Base-by-base conservation (phyloP, 768 basidiomycete species). In the Suillus alpinus region DNA sequence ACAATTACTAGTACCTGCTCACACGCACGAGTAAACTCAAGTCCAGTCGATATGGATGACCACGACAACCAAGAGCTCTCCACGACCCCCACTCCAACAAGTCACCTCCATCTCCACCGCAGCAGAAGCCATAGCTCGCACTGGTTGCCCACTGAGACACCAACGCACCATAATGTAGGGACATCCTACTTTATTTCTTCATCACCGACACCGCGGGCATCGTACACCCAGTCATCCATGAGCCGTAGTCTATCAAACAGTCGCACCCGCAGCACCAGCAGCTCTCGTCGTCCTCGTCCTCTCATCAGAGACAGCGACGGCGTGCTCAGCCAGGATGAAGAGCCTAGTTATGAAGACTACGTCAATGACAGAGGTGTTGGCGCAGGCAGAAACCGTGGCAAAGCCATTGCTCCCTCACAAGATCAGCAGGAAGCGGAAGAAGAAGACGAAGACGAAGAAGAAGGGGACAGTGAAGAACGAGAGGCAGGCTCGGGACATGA, bases 91-190 rank as follows among this genome's bases (percentile, higher is more conserved):
- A 79, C 80, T 2, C 76, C 83, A 39, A 58, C 65, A 8, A 51
- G 68, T n/a, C 69, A 69, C 34, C 31, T 64, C 71, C 63, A 72
- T 69, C 63, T 16, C 73, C 77, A 78, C 62, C 72, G 83, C 55
- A 77, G 74, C 56, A 64, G 80, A 57, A 86, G 83, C 69, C 80
- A 81, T 59, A 76, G 79, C 59, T 85, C 87, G n/a, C 81, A 80
- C 62, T 85, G 85, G 82, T 83, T 85, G 16, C 70, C 80, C 13
- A 70, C 73, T 18, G 84, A 87, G 40, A 83, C 83, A 7, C 87
- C 86, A 37, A 78, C 76, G 16, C 88, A 88, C 66, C 88, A 87
- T 69, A 78, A 84, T 67, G 83, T 85, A 65, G 89, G 87, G 59
- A 86, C 87, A 18, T 89, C 88, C 8, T 88, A 88, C 71, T 86